Evolutionary conservation across 768 basidiomycete species (phyloP), one percentile per base, ranked within the genome.

Genomic region (Steccherinum ochraceum): DNA sequence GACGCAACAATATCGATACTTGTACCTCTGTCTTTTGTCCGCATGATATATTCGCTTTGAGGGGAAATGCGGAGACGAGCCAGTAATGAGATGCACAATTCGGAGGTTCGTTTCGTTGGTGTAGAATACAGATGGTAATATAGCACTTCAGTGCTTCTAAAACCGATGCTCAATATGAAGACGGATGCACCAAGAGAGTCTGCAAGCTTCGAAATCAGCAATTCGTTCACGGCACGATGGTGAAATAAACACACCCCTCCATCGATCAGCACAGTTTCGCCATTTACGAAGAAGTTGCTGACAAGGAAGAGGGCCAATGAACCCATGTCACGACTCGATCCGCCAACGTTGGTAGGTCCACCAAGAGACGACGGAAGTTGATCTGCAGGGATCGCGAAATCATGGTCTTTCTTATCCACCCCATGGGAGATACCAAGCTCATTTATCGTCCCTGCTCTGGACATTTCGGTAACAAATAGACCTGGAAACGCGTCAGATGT

Each of bases 221-320:
- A 5, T 25, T 24, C 7, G 18, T 5, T n/a, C 16, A 42, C 16
- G 19, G 3, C 24, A n/a, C 7, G 21, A 23, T 20, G 30, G 23
- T 5, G 24, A 19, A 5, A 46, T 16, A 18, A n/a, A 72, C 75
- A 59, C 60, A 76, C 73, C 10, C 75, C 74, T 24, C 75, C 75
- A 52, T 77, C 75, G 45, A 77, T 72, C 30, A 76, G 54, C 4
- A 77, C 73, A 12, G 74, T 75, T 59, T 75, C 74, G 1, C 64
- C 73, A 48, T 74, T 76, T 40, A 78, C 69, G 55, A 68, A 78
- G 66, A 71, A 72, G 51, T 78, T 77, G 5, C 68, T 66, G 19
- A 76, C 69, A 5, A 77, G 57, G 56, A 69, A 72, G 12, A 78
- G 62, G 13, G 69, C 74, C 10, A 75, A 58, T 3, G 65, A 61